Conservation (phyloP, 441 rosid species). For the Populus hybrid region DNA sequence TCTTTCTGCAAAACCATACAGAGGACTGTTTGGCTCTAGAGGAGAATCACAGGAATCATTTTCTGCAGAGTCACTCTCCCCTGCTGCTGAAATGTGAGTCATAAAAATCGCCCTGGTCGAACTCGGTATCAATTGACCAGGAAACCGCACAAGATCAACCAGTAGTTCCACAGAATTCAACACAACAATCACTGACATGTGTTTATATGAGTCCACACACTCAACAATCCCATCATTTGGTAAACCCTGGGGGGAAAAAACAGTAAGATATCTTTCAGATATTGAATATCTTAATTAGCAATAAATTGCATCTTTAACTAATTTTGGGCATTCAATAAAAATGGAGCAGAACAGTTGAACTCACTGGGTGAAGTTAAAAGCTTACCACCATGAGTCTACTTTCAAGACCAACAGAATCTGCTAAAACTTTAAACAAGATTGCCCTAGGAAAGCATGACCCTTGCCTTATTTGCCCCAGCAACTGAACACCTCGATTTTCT, state of each 20-base stretch:
- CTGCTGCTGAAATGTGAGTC: conserved; percentile 96
- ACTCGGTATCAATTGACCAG: conserved; percentile 89
- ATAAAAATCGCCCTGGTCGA: conserved; percentile 87
- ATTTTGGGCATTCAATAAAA: neutral
- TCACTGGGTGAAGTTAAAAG: conserved; percentile 6
- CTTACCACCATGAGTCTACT: conserved; percentile 97
- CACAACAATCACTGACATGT: conserved; percentile 90
- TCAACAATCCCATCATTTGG: conserved; percentile 87
- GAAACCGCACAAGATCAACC: conserved; percentile 97
- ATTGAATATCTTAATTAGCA: neutral
- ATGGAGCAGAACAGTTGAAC: conserved; percentile 7
- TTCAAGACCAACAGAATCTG: conserved; percentile 94
- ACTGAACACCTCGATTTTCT: conserved; percentile 75
- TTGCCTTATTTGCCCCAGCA: conserved; percentile 92
- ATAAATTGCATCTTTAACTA: neutral
- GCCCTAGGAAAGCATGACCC: conserved; percentile 98
- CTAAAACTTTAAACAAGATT: conserved; percentile 89
- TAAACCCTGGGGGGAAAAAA: conserved; percentile 54
- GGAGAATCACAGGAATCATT: conserved; percentile 99
- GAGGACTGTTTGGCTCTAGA: conserved; percentile 97
- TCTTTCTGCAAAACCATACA: conserved; percentile 83
- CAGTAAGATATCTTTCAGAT: neutral
- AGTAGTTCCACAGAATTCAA: conserved; percentile 89
- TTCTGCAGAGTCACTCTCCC: conserved; percentile 99
- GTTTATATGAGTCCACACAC: conserved; percentile 76